Conservation (phyloP, 257 asterid genomes). For the Petunia axillaris region DNA sequence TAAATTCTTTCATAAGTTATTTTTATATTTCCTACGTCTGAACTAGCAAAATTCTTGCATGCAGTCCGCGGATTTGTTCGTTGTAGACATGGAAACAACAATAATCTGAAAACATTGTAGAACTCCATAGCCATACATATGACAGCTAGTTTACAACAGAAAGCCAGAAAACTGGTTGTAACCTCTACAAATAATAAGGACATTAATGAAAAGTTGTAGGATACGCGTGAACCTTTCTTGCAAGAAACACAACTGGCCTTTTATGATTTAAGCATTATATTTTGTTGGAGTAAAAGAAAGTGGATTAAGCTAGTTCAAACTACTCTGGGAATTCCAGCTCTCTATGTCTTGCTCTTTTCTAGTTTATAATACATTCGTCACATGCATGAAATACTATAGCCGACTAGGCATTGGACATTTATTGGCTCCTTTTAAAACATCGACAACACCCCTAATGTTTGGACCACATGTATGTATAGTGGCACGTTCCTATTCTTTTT, state of each 20-base stretch:
- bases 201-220: background rate
- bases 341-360: background rate
- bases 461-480: background rate
- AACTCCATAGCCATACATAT: background rate
- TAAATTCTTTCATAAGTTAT: too few relatives aligned
- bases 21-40: background rate
- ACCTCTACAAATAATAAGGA: background rate
- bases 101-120: background rate
- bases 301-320: background rate
- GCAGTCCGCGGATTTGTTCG: background rate
- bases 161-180: background rate
- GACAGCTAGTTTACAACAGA: conserved; percentile 9
- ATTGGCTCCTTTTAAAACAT: background rate
- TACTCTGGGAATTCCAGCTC: background rate
- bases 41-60: background rate
- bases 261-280: too few relatives aligned
- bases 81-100: background rate
- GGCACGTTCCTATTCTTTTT: background rate
- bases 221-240: conserved; percentile 31
- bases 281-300: background rate
- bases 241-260: conserved; percentile 28
- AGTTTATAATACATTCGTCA: background rate
- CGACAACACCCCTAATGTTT: background rate
- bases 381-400: background rate
- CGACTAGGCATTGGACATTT: background rate